Evolutionary conservation across 192 early-diverging fungal species (phyloP).

Genomic region (Coemansia furcata): DNA sequence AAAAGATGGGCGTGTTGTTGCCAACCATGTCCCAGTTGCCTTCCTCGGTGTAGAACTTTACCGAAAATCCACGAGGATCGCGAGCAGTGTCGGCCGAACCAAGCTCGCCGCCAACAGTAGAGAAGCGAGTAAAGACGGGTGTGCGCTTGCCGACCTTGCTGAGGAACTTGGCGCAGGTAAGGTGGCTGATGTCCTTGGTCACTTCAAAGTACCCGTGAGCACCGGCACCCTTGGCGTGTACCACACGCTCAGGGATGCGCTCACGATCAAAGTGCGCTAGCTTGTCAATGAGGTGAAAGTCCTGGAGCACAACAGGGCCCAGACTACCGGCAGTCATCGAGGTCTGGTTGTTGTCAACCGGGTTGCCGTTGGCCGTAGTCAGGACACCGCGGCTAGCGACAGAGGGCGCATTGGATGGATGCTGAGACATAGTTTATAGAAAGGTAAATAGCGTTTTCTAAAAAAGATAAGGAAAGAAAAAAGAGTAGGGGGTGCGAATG

Average conservation of each 20-base stretch:
- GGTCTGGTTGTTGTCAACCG: slow-evolving; percentile 75
- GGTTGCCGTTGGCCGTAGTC: slow-evolving; percentile 65
- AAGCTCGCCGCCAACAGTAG: slow-evolving; percentile 73
- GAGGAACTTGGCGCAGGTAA: slow-evolving; percentile 76
- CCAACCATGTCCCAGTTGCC: slow-evolving; percentile 86
- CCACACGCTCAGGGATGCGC: slow-evolving; percentile 83
- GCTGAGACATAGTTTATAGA: slow-evolving; percentile 14
- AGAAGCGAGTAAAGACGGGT: slow-evolving; percentile 78
- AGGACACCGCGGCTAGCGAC: slow-evolving; percentile 45
- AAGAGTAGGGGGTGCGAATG: neutral
- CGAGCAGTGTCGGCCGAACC: slow-evolving; percentile 74
- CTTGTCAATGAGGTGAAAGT: slow-evolving; percentile 77
- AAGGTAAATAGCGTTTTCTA: neutral
- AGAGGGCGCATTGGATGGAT: slow-evolving; percentile 45
- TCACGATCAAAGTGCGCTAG: slow-evolving; percentile 83
- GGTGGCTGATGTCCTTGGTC: slow-evolving; percentile 64
- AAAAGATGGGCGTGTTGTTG: slow-evolving; percentile 84
- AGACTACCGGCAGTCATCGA: slow-evolving; percentile 64
- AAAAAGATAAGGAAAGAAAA: slow-evolving; percentile 1
- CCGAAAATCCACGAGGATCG: slow-evolving; percentile 78
- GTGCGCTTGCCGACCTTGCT: slow-evolving; percentile 71
- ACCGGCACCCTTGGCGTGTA: slow-evolving; percentile 82
- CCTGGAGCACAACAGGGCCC: slow-evolving; percentile 69
- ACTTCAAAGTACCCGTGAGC: slow-evolving; percentile 84
- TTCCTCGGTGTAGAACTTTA: slow-evolving; percentile 88